Conservation (phyloP, 2,329 filamentous ascomycete genomes). For the Aspergillus hortae region DNA sequence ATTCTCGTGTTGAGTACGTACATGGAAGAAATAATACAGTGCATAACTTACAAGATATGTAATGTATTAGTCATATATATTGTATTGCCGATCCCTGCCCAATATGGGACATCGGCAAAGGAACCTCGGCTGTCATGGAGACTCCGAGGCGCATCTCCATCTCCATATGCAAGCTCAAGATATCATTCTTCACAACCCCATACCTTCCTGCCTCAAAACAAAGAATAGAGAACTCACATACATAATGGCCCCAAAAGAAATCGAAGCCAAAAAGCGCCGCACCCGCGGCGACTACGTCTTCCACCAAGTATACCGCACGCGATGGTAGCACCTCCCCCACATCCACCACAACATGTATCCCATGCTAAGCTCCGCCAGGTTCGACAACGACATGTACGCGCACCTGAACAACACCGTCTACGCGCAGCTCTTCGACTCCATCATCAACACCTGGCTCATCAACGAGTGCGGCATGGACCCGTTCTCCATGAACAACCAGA, state of each 20-base stretch:
- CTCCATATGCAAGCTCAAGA: background rate
- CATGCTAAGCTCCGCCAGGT: constrained; percentile 50
- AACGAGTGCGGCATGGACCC: constrained; percentile 71
- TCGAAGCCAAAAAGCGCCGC: constrained; percentile 57
- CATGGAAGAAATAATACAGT: too few relatives aligned
- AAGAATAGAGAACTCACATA: background rate
- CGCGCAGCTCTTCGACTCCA: constrained; percentile 81
- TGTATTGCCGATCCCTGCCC: background rate
- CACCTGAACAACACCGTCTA: constrained; percentile 93
- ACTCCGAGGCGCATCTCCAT: background rate
- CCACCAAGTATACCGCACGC: constrained; percentile 74
- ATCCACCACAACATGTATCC: too few relatives aligned
- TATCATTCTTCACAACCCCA: background rate
- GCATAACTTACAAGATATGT: too few relatives aligned
- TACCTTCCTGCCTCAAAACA: background rate
- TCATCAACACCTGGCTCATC: constrained; percentile 86
- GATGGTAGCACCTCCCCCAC: constrained; percentile 70
- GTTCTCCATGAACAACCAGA: constrained; percentile 48
- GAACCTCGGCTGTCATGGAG: background rate
- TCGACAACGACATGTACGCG: constrained; percentile 91
- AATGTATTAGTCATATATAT: background rate
- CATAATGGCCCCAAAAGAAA: constrained; percentile 26
- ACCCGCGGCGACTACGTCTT: constrained; percentile 70
- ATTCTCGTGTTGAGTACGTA: too few relatives aligned
- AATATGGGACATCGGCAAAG: background rate